Evolutionary conservation across 106 monocot species (phyloP), one percentile per base, ranked within the genome.

Genomic region (Vanilla planifolia): DNA sequence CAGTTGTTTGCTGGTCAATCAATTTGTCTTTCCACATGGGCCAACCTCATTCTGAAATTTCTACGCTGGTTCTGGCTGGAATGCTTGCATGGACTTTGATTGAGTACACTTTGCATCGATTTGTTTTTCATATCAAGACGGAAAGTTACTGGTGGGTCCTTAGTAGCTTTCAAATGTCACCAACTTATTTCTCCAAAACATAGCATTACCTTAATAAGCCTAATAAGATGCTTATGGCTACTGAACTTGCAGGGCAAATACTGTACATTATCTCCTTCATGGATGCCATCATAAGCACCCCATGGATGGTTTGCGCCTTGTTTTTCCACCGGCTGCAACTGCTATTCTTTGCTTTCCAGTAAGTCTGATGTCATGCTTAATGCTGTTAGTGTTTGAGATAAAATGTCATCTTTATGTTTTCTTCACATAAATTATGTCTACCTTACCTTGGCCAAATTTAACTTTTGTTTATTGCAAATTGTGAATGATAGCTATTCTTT

Each of bases 281-380:
- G 92, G 92, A 41, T 87, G 83, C 66, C 92, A 92, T 73, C 92
- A 92, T 60, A 92, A 92, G 51, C 86, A 92, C 62, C 92, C 92
- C 1, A 87, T 83, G 83, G 87, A 92, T 74, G 83, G 92, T 14
- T 68, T 92, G n/a, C 86, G 92, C 2, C 92, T 92, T 33, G 86
- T 87, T 44, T 92, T 92, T 34, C 92, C 86, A 14, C 87, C 92
- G 16, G 86, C 86, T 24, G 86, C 86, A 20, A 55, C 92, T 22
- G 92, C 92, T 46, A 73, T 92, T 69, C 80, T 92, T 48, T 83
- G 74, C 16, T 41, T 86, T 16, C 80, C 75, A 33, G 92, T 92
- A 83, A 29, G 60, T 34, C 4, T 53, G 30, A 16, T 30, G 3
- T 53, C 15, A 7, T 53, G 22, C 32, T 16, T 30, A 32, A 15